Conservation (phyloP, 2,329 filamentous ascomycete genomes). For the Madurella fahalii region DNA sequence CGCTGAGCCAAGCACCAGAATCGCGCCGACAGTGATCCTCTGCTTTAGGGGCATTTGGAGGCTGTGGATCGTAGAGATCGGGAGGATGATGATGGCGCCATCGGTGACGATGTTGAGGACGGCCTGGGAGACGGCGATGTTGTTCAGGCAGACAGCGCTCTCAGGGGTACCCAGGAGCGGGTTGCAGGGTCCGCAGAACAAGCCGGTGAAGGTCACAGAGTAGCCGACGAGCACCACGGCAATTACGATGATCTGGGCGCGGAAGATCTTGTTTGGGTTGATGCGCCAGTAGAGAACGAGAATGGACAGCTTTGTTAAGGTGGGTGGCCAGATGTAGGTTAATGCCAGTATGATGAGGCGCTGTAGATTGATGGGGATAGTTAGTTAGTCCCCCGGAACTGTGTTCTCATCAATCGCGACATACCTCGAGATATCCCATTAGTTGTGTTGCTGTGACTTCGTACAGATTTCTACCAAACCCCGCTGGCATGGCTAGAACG, state of each 20-base stretch:
- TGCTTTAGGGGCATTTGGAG: constrained; percentile 42
- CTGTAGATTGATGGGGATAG: no score
- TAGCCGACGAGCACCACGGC: constrained; percentile 15
- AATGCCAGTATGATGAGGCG: no score
- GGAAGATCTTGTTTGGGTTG: no score
- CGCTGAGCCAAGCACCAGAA: constrained; percentile 44
- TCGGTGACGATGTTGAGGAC: constrained; percentile 45
- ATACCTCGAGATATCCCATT: no score
- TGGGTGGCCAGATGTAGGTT: no score
- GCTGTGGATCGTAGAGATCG: constrained; percentile 39
- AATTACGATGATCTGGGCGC: background rate
- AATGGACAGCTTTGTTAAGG: no score
- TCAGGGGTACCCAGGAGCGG: constrained; percentile 15
- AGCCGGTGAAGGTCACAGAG: constrained; percentile 22
- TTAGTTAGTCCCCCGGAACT: no score
- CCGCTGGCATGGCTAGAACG: no score
- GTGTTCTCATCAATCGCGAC: no score
- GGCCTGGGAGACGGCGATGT: constrained; percentile 42
- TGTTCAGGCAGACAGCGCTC: constrained; percentile 36
- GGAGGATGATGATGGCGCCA: constrained; percentile 40
- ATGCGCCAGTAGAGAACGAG: no score
- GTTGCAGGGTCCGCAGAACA: constrained; percentile 27
- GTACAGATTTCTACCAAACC: no score
- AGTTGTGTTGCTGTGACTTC: no score
- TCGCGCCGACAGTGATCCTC: constrained; percentile 38